Conservation (phyloP, 805 yeast genomes). For the Candida arabinofermentans region DNA sequence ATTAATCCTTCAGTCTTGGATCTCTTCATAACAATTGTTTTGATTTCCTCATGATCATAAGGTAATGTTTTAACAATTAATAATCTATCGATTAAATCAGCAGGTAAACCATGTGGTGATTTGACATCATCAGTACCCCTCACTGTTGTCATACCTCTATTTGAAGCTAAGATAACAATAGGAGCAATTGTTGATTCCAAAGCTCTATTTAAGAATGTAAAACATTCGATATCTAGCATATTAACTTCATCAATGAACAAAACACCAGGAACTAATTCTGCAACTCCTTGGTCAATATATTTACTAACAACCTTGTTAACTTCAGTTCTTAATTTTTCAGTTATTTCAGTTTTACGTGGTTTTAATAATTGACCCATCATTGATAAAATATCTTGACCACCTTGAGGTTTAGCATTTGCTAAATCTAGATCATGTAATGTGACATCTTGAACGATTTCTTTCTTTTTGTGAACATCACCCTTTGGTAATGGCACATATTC, state of each 20-base stretch:
- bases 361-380: conserved; percentile 96
- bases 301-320: conserved; percentile 95
- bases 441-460: conserved; percentile 96
- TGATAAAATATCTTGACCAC: conserved; percentile 93
- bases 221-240: conserved; percentile 96
- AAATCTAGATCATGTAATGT: conserved; percentile 97
- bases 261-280: conserved; percentile 96
- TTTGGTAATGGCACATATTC: conserved; percentile 98
- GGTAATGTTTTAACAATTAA: conserved; percentile 84
- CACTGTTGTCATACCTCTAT: conserved; percentile 90
- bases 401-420: conserved; percentile 96
- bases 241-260: conserved; percentile 97
- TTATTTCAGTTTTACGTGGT: conserved; percentile 95
- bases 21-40: conserved; percentile 81
- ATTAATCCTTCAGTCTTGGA: conserved; percentile 94
- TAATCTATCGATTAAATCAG: conserved; percentile 89
- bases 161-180: conserved; percentile 96
- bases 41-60: conserved; percentile 79
- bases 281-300: conserved; percentile 99
- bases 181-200: conserved; percentile 96
- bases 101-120: conserved; percentile 97
- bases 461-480: conserved; percentile 95
- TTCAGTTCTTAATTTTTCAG: conserved; percentile 93
- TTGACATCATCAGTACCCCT: conserved; percentile 84
- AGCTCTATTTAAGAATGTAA: conserved; percentile 93